Evolutionary conservation across 2,329 filamentous ascomycete genomes (phyloP).

Genomic region (Neofusicoccum sp.): DNA sequence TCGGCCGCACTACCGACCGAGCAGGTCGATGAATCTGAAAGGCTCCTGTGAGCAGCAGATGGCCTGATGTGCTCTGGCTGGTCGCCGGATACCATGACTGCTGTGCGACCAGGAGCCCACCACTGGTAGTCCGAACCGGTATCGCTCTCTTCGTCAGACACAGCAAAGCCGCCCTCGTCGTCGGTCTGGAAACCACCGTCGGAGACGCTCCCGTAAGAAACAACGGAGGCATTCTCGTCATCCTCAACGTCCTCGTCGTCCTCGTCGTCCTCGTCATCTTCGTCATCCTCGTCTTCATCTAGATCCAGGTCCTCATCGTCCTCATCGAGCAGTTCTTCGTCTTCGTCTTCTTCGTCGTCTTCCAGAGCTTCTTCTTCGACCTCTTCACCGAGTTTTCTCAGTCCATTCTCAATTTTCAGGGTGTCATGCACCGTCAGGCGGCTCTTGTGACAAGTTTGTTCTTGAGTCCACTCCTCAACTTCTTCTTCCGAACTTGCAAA

Average conservation of each 20-base stretch:
- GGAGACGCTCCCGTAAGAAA: slow-evolving; percentile 39
- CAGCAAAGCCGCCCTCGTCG: slow-evolving; percentile 69
- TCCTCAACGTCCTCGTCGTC: slow-evolving; percentile 52
- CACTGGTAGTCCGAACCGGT: slow-evolving; percentile 63
- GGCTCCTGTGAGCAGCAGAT: slow-evolving; percentile 42
- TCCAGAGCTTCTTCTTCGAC: slow-evolving; percentile 83
- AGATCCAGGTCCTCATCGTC: slow-evolving; percentile 35
- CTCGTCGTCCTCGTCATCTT: slow-evolving; percentile 52
- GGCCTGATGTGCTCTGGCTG: slow-evolving; percentile 50
- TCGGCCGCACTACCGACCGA: slow-evolving; percentile 44
- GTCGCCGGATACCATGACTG: slow-evolving; percentile 55
- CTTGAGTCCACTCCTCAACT: slow-evolving; percentile 84
- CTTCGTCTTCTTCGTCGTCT: slow-evolving; percentile 66
- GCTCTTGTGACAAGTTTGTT: slow-evolving; percentile 60
- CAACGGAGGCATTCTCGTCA: slow-evolving; percentile 30
- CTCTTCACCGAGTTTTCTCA: slow-evolving; percentile 82
- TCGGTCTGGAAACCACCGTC: slow-evolving; percentile 78
- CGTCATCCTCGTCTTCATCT: slow-evolving; percentile 32
- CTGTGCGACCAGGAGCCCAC: slow-evolving; percentile 56
- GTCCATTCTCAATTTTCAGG: slow-evolving; percentile 82
- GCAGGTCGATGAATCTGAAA: slow-evolving; percentile 55
- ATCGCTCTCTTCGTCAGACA: slow-evolving; percentile 67
- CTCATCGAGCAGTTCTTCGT: slow-evolving; percentile 59
- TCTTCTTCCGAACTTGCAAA: slow-evolving; percentile 80
- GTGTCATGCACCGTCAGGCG: slow-evolving; percentile 89